A percentile compares a stretch with the other conserved stretches of the same genome.
These are phyloP conservation scores for Strigomonas oncopelti DNA, from an alignment of 208 protist species.

Conservation along the genomic window DNA sequence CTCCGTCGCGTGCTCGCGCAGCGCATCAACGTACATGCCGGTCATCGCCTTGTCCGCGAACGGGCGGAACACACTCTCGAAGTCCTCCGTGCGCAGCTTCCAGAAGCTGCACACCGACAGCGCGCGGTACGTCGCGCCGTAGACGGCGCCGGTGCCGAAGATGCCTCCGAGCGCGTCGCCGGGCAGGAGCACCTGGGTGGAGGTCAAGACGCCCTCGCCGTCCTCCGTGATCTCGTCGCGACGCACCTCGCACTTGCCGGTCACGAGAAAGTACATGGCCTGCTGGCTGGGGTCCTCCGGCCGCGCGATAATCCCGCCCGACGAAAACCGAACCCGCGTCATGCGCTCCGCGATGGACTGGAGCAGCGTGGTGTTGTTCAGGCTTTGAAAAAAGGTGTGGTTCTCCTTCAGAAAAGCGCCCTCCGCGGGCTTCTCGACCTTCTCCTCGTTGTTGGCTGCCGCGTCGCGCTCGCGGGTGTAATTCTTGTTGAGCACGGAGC, in stretches of 20 bases:
- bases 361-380: constrained; percentile 53
- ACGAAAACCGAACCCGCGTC: constrained; percentile 40
- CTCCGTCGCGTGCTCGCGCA: constrained; percentile 45
- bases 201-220: background rate
- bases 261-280: constrained; percentile 73
- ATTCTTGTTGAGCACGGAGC: constrained; percentile 28
- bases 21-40: constrained; percentile 36
- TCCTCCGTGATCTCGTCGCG: constrained; percentile 10
- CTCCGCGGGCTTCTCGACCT: constrained; percentile 16
- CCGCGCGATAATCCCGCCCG: constrained; percentile 60
- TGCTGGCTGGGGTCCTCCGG: constrained; percentile 49
- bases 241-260: constrained; percentile 67
- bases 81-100: constrained; percentile 47
- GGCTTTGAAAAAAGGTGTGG: constrained; percentile 46
- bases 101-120: constrained; percentile 81
- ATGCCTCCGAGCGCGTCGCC: constrained; percentile 75
- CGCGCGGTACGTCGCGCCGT: constrained; percentile 54
- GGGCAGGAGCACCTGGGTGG: constrained; percentile 17
- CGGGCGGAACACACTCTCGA: constrained; percentile 55
- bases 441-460: constrained; percentile 4
- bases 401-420: constrained; percentile 58
- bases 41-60: constrained; percentile 63
- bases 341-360: constrained; percentile 65
- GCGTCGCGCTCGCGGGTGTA: background rate
- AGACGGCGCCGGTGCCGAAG: constrained; percentile 53